Evolutionary conservation across 2,329 filamentous ascomycete genomes (phyloP), one percentile per base, ranked within the genome.

Genomic region (Grosmannia penicillata): DNA sequence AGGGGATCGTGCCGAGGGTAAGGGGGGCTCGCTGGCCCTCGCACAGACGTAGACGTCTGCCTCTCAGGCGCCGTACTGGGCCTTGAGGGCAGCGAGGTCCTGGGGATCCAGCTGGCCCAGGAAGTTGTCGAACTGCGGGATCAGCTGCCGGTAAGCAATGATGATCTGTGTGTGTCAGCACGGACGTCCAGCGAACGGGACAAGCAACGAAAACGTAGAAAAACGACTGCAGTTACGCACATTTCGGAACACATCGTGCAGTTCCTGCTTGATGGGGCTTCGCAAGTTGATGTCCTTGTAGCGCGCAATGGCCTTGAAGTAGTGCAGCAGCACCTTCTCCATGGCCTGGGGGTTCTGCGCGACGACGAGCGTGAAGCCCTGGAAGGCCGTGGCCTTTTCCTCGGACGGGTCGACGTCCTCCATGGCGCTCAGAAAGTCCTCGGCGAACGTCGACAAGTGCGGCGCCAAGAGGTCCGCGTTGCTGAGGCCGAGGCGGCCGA

Each of bases 331-430:
- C 41, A 78, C 82, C 48, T 79, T 79, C 60, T 96, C 91, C 75
- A 98, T 89, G 2, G 86, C 85, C 53, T 86, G 75, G 1, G 91
- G 91, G 51, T 96, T 96, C 52, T 77, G 75, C 44, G 82, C 72
- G 4, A 96, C 82, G 34, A 93, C 72, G 48, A 81, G 70, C 39
- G 83, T 82, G 60, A 98, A 95, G 0, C 91, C 91, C 51, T 84
- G 77, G 56, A 96, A 84, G 0, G 91, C 89, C 21, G 87, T 87
- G 1, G 82, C 85, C 62, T 98, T 98, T 60, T 98, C 91, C 43
- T 93, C 83, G 3, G 85, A 89, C 51, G 83, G 79, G 37, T 85
- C 80, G 24, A 96, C 80, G 45, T 85, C 82, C 43, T 75, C 72
- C 72, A 98, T 93, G 3, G 79, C 75, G 37, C 66, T 68, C 38